Evolutionary conservation across 371 early-diverging fungal genomes (phyloP).

Genomic region (Umbelopsis sp.): DNA sequence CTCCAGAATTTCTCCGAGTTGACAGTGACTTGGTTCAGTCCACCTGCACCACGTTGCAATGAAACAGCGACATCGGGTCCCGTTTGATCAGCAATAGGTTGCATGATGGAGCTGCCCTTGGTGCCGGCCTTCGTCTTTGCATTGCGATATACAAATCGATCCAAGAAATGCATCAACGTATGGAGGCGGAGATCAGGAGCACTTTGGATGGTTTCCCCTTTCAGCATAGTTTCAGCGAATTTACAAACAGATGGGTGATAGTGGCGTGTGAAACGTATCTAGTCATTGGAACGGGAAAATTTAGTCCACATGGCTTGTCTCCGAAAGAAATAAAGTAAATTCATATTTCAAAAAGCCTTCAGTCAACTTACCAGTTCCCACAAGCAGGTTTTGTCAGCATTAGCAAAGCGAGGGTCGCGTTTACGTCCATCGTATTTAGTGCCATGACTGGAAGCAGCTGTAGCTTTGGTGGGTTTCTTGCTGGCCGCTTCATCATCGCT

Average conservation of each 20-base stretch:
- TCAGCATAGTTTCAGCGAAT: conserved; percentile 76
- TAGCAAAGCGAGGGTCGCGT: conserved; percentile 85
- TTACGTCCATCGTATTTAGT: conserved; percentile 80
- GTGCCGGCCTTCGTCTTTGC: conserved; percentile 73
- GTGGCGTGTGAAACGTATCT: conserved; percentile 73
- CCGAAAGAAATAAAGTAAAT: too few relatives aligned
- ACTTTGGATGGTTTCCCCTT: conserved; percentile 68
- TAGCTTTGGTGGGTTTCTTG: conserved; percentile 23
- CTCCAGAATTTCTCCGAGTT: conserved; percentile 68
- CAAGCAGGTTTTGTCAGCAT: conserved; percentile 81
- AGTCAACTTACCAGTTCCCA: conserved; percentile 82
- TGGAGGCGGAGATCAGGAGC: conserved; percentile 89
- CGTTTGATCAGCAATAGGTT: conserved; percentile 39
- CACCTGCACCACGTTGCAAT: background rate
- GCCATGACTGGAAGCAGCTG: conserved; percentile 20
- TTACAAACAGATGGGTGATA: conserved; percentile 92
- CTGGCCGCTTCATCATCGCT: conserved; percentile 47
- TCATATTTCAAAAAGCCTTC: too few relatives aligned
- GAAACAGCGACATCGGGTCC: conserved; percentile 23
- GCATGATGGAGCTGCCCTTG: conserved; percentile 66
- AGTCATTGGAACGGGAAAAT: conserved; percentile 8
- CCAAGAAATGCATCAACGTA: conserved; percentile 92
- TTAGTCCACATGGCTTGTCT: too few relatives aligned
- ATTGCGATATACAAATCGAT: conserved; percentile 94
- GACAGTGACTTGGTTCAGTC: conserved; percentile 40